Evolutionary conservation across 108 stramenopile species (phyloP).

Genomic region (Stephanodiscus minutulus): DNA sequence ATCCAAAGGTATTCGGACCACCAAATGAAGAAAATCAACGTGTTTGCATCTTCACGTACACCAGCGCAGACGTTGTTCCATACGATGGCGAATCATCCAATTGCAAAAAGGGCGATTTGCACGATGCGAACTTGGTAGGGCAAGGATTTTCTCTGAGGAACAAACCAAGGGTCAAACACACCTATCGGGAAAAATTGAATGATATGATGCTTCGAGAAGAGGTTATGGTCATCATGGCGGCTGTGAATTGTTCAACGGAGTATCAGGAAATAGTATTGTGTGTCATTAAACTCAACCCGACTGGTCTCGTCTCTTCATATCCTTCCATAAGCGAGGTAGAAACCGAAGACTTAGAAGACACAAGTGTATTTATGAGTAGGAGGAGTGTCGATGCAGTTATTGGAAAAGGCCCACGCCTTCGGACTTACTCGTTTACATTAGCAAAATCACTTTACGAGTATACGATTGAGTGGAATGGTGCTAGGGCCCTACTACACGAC

Average conservation of each 20-base stretch:
- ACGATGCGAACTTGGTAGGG: background rate
- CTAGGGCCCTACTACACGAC: background rate
- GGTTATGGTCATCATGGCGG: slow-evolving; percentile 32
- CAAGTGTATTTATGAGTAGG: slow-evolving; percentile 16
- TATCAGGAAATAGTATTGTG: slow-evolving; percentile 19
- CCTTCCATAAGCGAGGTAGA: slow-evolving; percentile 29
- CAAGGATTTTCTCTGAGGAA: slow-evolving; percentile 7
- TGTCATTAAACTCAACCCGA: slow-evolving; percentile 18
- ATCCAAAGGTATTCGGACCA: background rate
- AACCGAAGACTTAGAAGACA: slow-evolving; percentile 16
- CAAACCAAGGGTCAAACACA: background rate
- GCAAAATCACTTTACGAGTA: slow-evolving; percentile 21
- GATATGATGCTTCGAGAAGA: slow-evolving; percentile 29
- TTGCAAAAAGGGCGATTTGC: background rate
- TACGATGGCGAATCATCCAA: background rate
- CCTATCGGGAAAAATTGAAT: slow-evolving; percentile 4
- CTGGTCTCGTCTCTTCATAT: slow-evolving; percentile 20
- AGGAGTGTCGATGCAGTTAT: slow-evolving; percentile 18
- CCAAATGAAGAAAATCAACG: background rate
- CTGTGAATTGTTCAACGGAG: background rate
- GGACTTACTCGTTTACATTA: slow-evolving; percentile 16
- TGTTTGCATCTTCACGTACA: slow-evolving; percentile 26
- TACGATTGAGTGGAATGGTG: slow-evolving; percentile 23
- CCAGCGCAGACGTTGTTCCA: slow-evolving; percentile 9
- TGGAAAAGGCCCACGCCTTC: slow-evolving; percentile 14